Base-by-base conservation (phyloP, 768 basidiomycete genomes). In the Coprinellus aureogranulatus region DNA sequence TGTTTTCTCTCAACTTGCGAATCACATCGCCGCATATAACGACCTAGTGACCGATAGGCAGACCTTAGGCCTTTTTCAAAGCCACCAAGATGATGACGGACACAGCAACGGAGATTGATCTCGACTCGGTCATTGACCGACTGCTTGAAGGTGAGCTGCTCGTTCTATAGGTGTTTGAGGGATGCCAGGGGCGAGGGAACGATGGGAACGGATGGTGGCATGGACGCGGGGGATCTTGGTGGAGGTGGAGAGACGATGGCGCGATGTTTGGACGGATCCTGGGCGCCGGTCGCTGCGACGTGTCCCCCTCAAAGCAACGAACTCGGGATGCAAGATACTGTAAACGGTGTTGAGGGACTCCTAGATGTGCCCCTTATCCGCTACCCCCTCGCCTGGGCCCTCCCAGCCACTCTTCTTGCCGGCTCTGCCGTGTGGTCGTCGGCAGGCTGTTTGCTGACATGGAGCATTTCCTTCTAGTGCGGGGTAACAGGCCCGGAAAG, bases 101-200 rank as follows among this genome's bases (percentile, higher is more conserved):
- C 68, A 78, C 86, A 64, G 77, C 84, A 60, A 89, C 89, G 70
- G 96, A 98, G 74, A 96, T 99, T 77, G 96, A 99, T 84, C 85
- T 98, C 61, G 96, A 99, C 82, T 95, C 94, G 74, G 94, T 99
- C 81, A 98, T 99, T 70, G 96, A 98, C 87, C 85, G 94, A 60
- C 82, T 98, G 62, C 81, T 98, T 62, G 96, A 98, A 88, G 96
- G 96, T 96, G 80, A 70, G 71, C 61, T 62, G 53, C 42, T 18
- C 44, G 44, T 46, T 54, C 54, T 55, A 54, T 45, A 28, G 45
- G 16, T 14, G 31, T 46, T 12, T 11, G 2, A 22, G 22, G 53
- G 22, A 22, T 48, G n/a, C n/a, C 25, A n/a, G 50, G 49, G 20
- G n/a, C 20, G 11, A n/a, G 52, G 34, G n/a, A 49, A 40, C 54